Evolutionary conservation across 345 rosid genomes (phyloP).

Genomic region (Eucalyptus viminalis): DNA sequence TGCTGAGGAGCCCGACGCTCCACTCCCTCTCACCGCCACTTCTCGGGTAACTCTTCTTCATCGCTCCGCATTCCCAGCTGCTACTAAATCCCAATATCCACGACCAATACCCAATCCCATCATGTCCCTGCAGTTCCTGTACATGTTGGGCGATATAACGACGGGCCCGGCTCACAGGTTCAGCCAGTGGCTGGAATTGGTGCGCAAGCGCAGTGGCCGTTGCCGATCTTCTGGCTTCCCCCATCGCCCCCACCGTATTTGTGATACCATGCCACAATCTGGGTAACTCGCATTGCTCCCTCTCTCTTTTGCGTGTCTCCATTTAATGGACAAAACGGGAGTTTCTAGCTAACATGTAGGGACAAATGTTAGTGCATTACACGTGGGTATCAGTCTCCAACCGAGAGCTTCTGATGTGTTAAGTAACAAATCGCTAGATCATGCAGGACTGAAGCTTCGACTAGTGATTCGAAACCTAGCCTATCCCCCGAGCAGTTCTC

Average conservation of each 20-base stretch:
- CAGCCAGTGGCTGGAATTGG: conserved; percentile 94
- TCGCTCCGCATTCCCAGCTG: not conserved
- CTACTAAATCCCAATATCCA: not conserved
- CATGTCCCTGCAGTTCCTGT: conserved; percentile 50
- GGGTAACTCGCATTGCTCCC: not conserved
- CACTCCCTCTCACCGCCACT: conserved; percentile 83
- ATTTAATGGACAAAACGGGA: not conserved
- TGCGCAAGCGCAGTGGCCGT: conserved; percentile 84
- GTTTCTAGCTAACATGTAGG: not conserved
- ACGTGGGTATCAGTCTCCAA: not conserved
- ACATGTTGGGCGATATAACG: conserved; percentile 96
- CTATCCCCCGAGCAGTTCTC: conserved; percentile 33
- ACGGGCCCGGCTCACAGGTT: conserved; percentile 77
- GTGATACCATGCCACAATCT: not conserved
- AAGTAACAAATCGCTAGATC: not conserved
- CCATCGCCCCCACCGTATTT: conserved; percentile 43
- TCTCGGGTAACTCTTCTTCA: conserved; percentile 62
- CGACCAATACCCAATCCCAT: not conserved
- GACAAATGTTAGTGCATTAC: not conserved
- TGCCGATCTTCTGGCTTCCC: conserved; percentile 84
- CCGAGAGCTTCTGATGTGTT: not conserved
- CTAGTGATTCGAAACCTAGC: conserved; percentile 30
- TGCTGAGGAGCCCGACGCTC: conserved; percentile 53
- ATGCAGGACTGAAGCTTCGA: conserved; percentile 49
- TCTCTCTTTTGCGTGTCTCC: not conserved